phyloP scores from a whole-genome alignment of 805 yeast genomes.

The Metschnikowia orientalis region DNA sequence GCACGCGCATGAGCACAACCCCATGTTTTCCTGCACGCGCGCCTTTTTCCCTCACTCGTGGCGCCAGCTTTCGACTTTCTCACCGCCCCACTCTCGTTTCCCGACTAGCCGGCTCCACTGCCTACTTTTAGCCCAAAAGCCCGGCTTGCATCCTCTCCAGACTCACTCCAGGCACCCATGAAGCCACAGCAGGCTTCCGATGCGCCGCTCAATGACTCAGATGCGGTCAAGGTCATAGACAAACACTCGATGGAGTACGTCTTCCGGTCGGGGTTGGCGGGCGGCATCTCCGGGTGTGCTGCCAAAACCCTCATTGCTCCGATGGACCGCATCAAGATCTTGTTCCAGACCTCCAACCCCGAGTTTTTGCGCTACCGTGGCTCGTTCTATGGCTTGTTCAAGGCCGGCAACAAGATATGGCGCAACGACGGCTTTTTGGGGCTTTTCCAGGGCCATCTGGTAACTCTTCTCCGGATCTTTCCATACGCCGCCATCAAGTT shows the following conservation, averaged over 20 bases:
- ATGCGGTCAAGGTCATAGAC: slow-evolving; percentile 39
- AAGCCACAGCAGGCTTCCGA: slow-evolving; percentile 5
- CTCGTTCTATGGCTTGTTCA: slow-evolving; percentile 66
- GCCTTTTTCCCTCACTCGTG: background rate
- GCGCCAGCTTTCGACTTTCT: no score
- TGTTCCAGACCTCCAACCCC: slow-evolving; percentile 93
- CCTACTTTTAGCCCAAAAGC: background rate
- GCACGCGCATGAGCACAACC: background rate
- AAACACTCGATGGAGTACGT: slow-evolving; percentile 76
- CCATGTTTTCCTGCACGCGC: slow-evolving; percentile 6
- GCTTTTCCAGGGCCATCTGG: slow-evolving; percentile 92
- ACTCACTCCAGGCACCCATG: background rate
- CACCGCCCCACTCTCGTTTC: no score
- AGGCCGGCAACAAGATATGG: slow-evolving; percentile 68
- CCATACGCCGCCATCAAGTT: slow-evolving; percentile 97
- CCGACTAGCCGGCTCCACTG: no score
- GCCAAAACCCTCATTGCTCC: slow-evolving; percentile 96
- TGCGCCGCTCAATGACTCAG: background rate
- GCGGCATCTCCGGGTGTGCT: slow-evolving; percentile 94
- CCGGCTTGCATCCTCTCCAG: background rate
- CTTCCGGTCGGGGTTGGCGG: slow-evolving; percentile 81
- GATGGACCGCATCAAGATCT: slow-evolving; percentile 86
- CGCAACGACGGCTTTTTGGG: slow-evolving; percentile 70
- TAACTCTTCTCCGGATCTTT: slow-evolving; percentile 82
- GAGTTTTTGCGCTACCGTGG: slow-evolving; percentile 79